These are phyloP conservation scores for Phycomyces blakesleeanus DNA, from an alignment of 192 early-diverging fungal species.

Conservation along the genomic window DNA sequence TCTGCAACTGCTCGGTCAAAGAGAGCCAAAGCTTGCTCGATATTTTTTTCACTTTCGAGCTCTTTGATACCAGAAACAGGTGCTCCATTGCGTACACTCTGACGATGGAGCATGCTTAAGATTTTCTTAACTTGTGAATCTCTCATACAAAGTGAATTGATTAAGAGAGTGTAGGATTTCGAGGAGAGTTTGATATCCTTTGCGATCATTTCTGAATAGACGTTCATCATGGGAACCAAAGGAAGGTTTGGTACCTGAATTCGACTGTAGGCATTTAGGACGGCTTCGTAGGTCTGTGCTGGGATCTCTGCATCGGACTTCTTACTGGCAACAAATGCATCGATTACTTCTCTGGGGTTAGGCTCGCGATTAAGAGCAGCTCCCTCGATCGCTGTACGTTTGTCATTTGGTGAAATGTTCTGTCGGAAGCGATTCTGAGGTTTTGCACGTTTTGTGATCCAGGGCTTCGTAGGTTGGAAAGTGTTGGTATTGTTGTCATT, in stretches of 20 bases:
- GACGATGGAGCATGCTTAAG: constrained; percentile 14
- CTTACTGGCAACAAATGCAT: constrained; percentile 15
- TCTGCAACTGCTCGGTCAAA: constrained; percentile 30
- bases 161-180: constrained; percentile 30
- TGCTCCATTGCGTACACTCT: constrained; percentile 19
- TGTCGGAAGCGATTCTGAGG: no score
- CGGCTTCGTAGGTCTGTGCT: constrained; percentile 23
- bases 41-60: constrained; percentile 32
- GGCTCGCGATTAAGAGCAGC: not conserved
- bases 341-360: constrained; percentile 13
- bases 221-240: constrained; percentile 14
- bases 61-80: constrained; percentile 3
- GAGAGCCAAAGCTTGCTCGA: constrained; percentile 31
- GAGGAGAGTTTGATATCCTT: constrained; percentile 22
- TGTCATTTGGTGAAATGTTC: not conserved
- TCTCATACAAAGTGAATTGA: constrained; percentile 21
- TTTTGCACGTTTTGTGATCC: no score
- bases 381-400: not conserved
- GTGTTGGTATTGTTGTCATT: no score
- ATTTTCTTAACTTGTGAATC: constrained; percentile 31
- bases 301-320: not conserved
- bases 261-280: constrained; percentile 17
- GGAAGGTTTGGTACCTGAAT: constrained; percentile 13
- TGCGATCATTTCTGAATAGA: constrained; percentile 30
- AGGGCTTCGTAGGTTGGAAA: no score